Conservation (phyloP, 306 rosid species). For the Quercus variabilis region DNA sequence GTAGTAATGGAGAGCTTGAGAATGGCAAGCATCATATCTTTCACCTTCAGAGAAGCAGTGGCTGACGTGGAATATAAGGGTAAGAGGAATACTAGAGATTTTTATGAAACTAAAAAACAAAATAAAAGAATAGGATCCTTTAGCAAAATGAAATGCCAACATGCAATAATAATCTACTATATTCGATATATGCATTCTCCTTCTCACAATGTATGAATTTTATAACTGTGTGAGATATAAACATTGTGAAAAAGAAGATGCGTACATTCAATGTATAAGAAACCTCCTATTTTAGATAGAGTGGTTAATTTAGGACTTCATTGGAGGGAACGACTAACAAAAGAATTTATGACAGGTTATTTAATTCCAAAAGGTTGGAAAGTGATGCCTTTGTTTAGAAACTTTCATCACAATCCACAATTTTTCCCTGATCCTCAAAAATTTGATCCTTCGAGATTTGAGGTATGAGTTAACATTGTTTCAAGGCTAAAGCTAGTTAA, state of each 20-base stretch:
- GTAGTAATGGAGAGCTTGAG: constrained; percentile 85
- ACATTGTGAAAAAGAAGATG: no score
- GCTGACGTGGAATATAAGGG: constrained; percentile 91
- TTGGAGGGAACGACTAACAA: neutral
- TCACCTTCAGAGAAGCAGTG: constrained; percentile 88
- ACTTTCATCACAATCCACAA: constrained; percentile 85
- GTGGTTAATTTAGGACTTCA: neutral
- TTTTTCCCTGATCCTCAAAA: constrained; percentile 68
- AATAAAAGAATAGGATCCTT: neutral
- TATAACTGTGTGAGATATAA: neutral
- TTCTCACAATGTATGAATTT: no score
- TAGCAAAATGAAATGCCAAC: neutral
- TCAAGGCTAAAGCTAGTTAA: constrained; percentile 9
- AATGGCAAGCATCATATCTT: constrained; percentile 89
- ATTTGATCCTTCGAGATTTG: constrained; percentile 86
- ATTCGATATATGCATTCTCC: no score
- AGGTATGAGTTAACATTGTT: constrained; percentile 45
- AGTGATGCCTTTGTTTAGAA: constrained; percentile 93
- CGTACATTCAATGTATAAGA: no score
- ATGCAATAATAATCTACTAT: no score
- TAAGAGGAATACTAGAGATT: constrained; percentile 18
- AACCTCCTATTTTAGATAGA: no score
- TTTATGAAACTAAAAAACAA: neutral
- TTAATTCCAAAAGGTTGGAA: constrained; percentile 96
- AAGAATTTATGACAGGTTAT: constrained; percentile 56